Evolutionary conservation across 495 filamentous ascomycete species (phyloP), one percentile per base, ranked within the genome.

Genomic region (Lasiosphaeria hispida): DNA sequence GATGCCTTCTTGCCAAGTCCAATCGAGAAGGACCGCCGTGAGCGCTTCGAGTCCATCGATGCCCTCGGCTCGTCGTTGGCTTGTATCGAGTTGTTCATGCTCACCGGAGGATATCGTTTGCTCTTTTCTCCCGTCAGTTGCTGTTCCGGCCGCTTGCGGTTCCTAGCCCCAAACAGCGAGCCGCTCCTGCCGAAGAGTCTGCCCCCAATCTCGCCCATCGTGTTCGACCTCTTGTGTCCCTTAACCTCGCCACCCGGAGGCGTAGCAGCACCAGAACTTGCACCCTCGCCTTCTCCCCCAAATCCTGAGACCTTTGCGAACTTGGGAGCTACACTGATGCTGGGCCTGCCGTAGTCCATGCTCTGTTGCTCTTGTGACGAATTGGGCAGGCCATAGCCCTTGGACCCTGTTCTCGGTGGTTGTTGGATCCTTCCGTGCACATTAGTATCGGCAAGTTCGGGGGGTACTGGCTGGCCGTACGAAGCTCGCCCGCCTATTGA

Each of bases 191-290:
- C 84, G 70, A 96, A 89, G 11, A 95, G 73, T 69, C 87, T 90
- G 63, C 87, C 87, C 30, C 85, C 77, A 55, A 92, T 83, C 56
- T 90, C 87, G 37, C 90, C 87, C 63, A 96, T 85, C 4, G 92
- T 97, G 71, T 86, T 96, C 1, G 92, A 96, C 60, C 92, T 81
- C 73, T 91, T 92, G 76, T 97, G 92, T n/a, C 87, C 85, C 72
- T 87, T 90, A 18, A 50, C 62, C 40, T 75, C 74, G 33, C 49
- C 47, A 17, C 59, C 63, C 7, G 50, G 36, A 0, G 35, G 19
- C 13, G 15, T 51, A 10, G 39, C 33, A 10, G 35, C 17, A 30
- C 53, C 37, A 15, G 56, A 10, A 2, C 37, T 23, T 17, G 50
- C 23, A 7, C 15, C 49, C 14, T 63, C 64, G 23, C 55, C 58